Percentiles rank a stretch among this genome's conserved stretches.
phyloP scores from a whole-genome alignment of 805 yeast species.

The Vanderwaltozyma yarrowii region DNA sequence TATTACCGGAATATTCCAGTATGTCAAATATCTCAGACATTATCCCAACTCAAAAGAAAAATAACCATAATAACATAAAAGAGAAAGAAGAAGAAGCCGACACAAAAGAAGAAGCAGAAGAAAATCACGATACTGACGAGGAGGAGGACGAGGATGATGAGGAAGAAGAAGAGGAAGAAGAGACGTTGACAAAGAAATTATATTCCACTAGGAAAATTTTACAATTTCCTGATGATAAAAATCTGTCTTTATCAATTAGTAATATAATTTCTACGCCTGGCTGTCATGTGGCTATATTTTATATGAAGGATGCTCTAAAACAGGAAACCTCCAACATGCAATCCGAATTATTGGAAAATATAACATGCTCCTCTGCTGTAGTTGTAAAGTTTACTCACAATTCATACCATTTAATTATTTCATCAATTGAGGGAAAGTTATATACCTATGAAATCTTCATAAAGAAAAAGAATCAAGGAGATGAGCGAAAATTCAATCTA shows the following conservation, averaged over 20 bases:
- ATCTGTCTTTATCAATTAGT: neutral
- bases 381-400: conserved; percentile 20
- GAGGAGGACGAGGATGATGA: conserved; percentile 8
- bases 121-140: conserved; percentile 2
- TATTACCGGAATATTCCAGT: neutral
- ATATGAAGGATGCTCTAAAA: neutral
- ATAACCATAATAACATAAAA: neutral
- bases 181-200: neutral
- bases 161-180: conserved; percentile 10
- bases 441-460: conserved; percentile 14
- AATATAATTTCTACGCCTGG: neutral
- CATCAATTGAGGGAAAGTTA: conserved; percentile 25
- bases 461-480: conserved; percentile 15
- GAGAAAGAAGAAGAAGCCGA: conserved; percentile 1
- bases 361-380: conserved; percentile 11
- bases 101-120: conserved; percentile 2
- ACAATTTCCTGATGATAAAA: too few relatives aligned
- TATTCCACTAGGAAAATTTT: neutral
- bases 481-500: conserved; percentile 24
- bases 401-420: conserved; percentile 35
- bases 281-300: conserved; percentile 1
- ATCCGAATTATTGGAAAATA: conserved; percentile 4
- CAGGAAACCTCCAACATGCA: neutral
- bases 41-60: too few relatives aligned
- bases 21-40: neutral